Evolutionary conservation across 208 protist genomes (phyloP), one percentile per base, ranked within the genome.

Genomic region (Trichomonas gallinae): DNA sequence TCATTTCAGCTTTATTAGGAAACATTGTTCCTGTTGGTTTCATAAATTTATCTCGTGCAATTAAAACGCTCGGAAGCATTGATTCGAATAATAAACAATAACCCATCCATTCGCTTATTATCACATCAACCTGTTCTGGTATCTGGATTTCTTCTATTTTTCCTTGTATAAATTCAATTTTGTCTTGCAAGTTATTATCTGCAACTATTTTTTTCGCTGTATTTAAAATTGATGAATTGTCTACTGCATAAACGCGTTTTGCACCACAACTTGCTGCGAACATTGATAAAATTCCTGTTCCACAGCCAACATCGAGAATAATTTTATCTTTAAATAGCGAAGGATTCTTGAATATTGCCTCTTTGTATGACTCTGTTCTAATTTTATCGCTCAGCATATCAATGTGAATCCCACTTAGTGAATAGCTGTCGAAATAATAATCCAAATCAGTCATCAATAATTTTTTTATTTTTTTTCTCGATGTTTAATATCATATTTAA

Each of bases 381-480:
- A 99, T 98, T 96, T 98, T 97, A 97, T 99, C 99, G 97, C 99
- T 99, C 48, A 99, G 97, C 99, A 99, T 99, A 97, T 99, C 98
- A 97, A 98, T 45, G 63, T 97, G 97, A 83, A 97, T 97, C 3
- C 49, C 44, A 51, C 31, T 51, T 0, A 48, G 87, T 8, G 87
- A 42, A 93, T 93, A 93, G 38, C 87, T 93, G 46, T 93, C 87
- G 46, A 93, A 93, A 36, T 93, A 93, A 93, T 93, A 93, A 42
- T 93, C 83, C 31, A n/a, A 45, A 46, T 89, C 83, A 72, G 58
- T 31, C 58, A 72, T 72, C 8, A 58, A 58, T n/a, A n/a, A n/a
- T n/a, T n/a, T n/a, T n/a, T 51, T 51, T 51, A 51, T 51, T 51
- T 51, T 51, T 51, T 51, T n/a, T n/a, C n/a, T n/a, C n/a, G n/a